Conservation (phyloP, 805 yeast genomes). For the Candida argentea region DNA sequence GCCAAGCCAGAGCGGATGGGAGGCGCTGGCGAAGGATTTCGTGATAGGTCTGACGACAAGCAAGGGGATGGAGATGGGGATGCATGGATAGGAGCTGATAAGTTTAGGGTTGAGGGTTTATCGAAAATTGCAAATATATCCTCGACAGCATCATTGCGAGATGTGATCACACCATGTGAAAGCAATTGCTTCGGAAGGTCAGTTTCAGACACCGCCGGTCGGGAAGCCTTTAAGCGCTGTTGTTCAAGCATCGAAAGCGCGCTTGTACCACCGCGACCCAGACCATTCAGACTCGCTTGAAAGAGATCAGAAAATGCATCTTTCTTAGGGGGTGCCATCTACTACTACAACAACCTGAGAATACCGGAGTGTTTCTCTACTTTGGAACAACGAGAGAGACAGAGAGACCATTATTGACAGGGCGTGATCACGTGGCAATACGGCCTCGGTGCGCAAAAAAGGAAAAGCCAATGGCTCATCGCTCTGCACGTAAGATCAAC, state of each 20-base stretch:
- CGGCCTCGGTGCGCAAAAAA: too few species aligned
- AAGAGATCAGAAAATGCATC: conserved; percentile 37
- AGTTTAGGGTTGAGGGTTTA: not conserved
- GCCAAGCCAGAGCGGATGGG: not conserved
- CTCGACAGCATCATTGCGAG: not conserved
- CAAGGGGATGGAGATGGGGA: not conserved
- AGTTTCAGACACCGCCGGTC: too few species aligned
- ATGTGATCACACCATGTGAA: too few species aligned
- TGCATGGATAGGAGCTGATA: conserved; percentile 9
- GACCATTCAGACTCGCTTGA: conserved; percentile 12
- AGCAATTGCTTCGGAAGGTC: too few species aligned
- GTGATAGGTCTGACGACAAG: too few species aligned
- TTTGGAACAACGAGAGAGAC: too few species aligned
- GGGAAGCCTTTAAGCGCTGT: conserved; percentile 1
- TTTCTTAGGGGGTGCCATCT: conserved; percentile 28
- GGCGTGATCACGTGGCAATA: too few species aligned
- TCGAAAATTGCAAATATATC: not conserved
- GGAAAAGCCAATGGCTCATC: too few species aligned
- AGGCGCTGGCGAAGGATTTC: not conserved
- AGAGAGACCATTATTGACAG: too few species aligned
- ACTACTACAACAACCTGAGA: too few species aligned
- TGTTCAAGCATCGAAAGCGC: not conserved
- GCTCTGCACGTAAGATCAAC: too few species aligned
- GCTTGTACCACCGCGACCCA: conserved; percentile 2
- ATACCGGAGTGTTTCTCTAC: too few species aligned